Conservation (phyloP, 257 asterid species). For the Ilex aquifolium region DNA sequence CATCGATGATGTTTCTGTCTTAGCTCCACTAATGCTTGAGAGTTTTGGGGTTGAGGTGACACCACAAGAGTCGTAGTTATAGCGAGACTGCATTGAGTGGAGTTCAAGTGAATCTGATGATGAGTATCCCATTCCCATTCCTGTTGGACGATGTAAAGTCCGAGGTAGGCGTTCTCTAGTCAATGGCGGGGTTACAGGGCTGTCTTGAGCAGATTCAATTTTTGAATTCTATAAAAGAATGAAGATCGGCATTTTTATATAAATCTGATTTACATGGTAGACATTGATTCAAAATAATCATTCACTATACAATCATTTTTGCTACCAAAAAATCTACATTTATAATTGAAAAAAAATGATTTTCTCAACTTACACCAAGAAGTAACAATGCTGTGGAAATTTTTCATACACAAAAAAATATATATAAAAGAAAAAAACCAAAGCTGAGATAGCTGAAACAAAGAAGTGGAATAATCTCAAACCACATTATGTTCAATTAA, state of each 20-base stretch:
- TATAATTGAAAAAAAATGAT: too few species aligned
- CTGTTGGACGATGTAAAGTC: conserved; percentile 43
- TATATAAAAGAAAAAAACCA: too few species aligned
- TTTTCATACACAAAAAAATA: too few species aligned
- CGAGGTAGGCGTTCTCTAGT: conserved; percentile 66
- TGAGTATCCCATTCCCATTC: conserved; percentile 41
- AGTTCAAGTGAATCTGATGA: conserved; percentile 64
- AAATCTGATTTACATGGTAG: background rate
- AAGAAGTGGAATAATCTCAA: too few species aligned
- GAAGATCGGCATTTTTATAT: background rate
- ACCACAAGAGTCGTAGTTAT: conserved; percentile 54
- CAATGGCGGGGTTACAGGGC: conserved; percentile 86
- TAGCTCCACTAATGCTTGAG: conserved; percentile 53
- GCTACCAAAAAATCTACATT: too few species aligned
- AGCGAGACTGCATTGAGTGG: conserved; percentile 39
- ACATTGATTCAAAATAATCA: too few species aligned
- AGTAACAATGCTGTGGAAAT: too few species aligned
- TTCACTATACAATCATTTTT: background rate
- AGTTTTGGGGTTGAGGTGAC: conserved; percentile 79
- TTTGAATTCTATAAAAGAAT: conserved; percentile 36
- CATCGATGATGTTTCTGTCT: conserved; percentile 38
- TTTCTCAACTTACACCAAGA: too few species aligned
- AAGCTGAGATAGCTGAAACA: too few species aligned
- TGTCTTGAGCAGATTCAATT: conserved; percentile 55
- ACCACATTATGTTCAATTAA: too few species aligned